Evolutionary conservation across 768 basidiomycete genomes (phyloP).

Genomic region (Butyriboletus loyo): DNA sequence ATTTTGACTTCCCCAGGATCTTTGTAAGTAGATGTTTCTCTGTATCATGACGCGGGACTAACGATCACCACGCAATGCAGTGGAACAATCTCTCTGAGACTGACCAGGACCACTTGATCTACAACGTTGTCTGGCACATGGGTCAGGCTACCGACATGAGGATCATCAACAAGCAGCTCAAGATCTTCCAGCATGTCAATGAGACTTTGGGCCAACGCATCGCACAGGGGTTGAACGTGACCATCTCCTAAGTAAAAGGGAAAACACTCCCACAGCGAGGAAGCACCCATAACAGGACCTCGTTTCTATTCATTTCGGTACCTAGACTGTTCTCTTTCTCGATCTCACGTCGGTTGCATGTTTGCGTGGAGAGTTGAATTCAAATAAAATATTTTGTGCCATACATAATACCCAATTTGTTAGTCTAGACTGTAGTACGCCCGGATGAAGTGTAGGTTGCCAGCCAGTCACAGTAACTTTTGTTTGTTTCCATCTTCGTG

Average conservation of each 20-base stretch:
- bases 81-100: slow-evolving; percentile 35
- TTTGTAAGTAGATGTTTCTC: slow-evolving; percentile 20
- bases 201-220: slow-evolving; percentile 34
- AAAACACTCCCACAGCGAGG: neutral
- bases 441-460: too few species aligned
- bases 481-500: too few species aligned
- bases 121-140: slow-evolving; percentile 38
- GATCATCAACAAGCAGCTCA: slow-evolving; percentile 32
- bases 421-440: too few species aligned
- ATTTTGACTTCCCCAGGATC: slow-evolving; percentile 39
- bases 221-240: slow-evolving; percentile 32
- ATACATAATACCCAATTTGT: too few species aligned
- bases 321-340: too few species aligned
- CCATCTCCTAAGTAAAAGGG: slow-evolving; percentile 3
- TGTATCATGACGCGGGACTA: neutral
- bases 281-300: neutral
- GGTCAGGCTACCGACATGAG: slow-evolving; percentile 28
- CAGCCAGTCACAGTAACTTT: too few species aligned
- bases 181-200: slow-evolving; percentile 39
- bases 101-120: slow-evolving; percentile 37
- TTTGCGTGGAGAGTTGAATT: too few species aligned
- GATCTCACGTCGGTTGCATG: too few species aligned
- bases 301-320: too few species aligned
- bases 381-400: too few species aligned
- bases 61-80: neutral